Evolutionary conservation across 164 flowering plant genomes (phyloP), one percentile per base, ranked within the genome.

Genomic region (Santalum album): DNA sequence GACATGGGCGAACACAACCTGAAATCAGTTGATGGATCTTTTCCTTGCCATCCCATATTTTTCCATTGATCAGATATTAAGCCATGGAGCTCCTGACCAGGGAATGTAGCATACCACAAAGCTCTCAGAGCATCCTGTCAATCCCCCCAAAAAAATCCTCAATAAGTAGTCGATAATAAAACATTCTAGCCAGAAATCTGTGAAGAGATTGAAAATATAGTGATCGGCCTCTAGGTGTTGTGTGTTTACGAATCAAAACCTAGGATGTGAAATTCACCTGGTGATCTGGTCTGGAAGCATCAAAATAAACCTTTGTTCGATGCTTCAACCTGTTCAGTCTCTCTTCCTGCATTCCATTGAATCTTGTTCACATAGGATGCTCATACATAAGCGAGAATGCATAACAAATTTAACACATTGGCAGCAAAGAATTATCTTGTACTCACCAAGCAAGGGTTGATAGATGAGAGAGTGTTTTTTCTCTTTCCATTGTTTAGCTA

Each of bases 31-130:
- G 97, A 87, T 51, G 97, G 97, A 67, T 90, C 97, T 65, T 67
- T 81, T 53, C 97, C 97, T 63, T 90, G 97, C 97, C 97, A 87
- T 32, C 97, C 97, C 97, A 90, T 90, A 66, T 83, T 82, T 69
- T 90, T 90, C 95, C 95, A 90, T 56, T 90, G 95, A 23, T 83
- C 90, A 23, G 97, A 84, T 62, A 87, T 60, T 61, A 90, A 68
- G 53, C 81, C 82, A 29, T 75, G 74, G 46, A 90, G 88, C 73
- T 83, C 76, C 65, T 72, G 67, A 23, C 69, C 78, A 26, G 97
- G 97, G 62, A 63, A 90, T 36, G 97, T 72, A 21, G 95, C 86
- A 59, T 63, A 71, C 97, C 97, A 90, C 43, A 87, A 69, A 38
- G 86, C 90, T 69, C 71, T 78, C 56, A 87, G 62, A 59, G 94